A percentile compares a stretch with the other conserved stretches of the same genome.
Evolutionary conservation across 805 yeast species (phyloP).

Genomic region (Barnettozyma botsteinii): DNA sequence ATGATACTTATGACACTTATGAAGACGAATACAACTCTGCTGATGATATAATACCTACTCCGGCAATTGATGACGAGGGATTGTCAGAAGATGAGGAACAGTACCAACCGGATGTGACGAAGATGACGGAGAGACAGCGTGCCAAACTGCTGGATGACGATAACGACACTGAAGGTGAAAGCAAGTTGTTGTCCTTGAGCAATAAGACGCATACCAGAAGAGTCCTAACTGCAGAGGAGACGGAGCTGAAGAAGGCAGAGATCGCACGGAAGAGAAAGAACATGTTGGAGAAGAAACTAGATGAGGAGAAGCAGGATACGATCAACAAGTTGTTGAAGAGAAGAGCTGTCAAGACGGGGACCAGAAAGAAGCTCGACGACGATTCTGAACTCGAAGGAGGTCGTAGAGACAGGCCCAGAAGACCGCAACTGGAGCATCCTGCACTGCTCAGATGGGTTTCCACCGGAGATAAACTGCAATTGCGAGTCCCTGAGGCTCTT

Average conservation of each 20-base stretch:
- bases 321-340: constrained; percentile 79
- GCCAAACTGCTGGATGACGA: constrained; percentile 14
- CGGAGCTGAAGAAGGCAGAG: constrained; percentile 76
- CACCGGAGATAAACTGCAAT: constrained; percentile 7
- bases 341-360: constrained; percentile 58
- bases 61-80: constrained; percentile 23
- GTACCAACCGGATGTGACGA: constrained; percentile 19
- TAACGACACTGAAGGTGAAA: background rate
- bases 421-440: constrained; percentile 20
- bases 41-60: constrained; percentile 20
- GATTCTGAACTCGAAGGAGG: constrained; percentile 13
- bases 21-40: constrained; percentile 25
- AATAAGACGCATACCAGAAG: constrained; percentile 36
- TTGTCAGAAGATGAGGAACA: constrained; percentile 20
- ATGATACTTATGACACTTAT: constrained; percentile 16
- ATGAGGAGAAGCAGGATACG: constrained; percentile 91
- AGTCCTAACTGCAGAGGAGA: constrained; percentile 75
- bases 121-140: constrained; percentile 27
- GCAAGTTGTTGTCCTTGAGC: constrained; percentile 15
- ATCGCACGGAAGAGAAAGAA: constrained; percentile 85
- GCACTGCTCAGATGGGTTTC: constrained; percentile 23
- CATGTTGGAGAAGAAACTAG: constrained; percentile 71
- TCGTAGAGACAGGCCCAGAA: constrained; percentile 17
- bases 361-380: constrained; percentile 20
- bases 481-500: constrained; percentile 22